A percentile compares a stretch with the other conserved stretches of the same genome.
These are phyloP conservation scores for Sesbania bispinosa DNA, from an alignment of 306 rosid species.

Conservation along the genomic window DNA sequence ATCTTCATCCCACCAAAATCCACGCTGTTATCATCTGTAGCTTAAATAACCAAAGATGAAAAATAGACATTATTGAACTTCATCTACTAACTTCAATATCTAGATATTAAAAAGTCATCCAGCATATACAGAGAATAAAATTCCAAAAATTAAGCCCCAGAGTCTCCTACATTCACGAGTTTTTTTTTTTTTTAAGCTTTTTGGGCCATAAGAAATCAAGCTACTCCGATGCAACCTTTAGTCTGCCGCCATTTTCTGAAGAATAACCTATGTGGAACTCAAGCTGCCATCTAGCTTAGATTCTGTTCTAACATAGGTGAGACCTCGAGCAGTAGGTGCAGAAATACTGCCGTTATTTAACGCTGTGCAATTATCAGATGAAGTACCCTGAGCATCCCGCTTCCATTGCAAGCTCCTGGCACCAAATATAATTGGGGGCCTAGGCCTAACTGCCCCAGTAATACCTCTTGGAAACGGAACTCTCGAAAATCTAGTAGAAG, in stretches of 20 bases:
- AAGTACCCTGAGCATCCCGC: conserved; percentile 54
- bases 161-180: background rate
- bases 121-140: conserved; percentile 30
- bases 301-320: conserved; percentile 73
- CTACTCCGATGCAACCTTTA: background rate
- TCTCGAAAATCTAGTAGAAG: conserved; percentile 56
- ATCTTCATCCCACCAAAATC: conserved; percentile 22
- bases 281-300: conserved; percentile 51
- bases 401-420: conserved; percentile 93
- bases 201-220: conserved; percentile 6
- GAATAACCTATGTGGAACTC: conserved; percentile 29
- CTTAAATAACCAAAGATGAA: background rate
- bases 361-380: conserved; percentile 37
- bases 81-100: conserved; percentile 12
- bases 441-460: conserved; percentile 55
- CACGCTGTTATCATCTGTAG: background rate
- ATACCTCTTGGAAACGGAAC: conserved; percentile 51
- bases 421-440: conserved; percentile 52
- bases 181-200: background rate
- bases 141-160: background rate
- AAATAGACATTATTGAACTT: background rate
- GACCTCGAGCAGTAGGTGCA: conserved; percentile 53
- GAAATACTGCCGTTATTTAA: conserved; percentile 27
- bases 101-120: conserved; percentile 23
- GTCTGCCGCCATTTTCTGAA: background rate